Base-by-base conservation (phyloP, 2,329 filamentous ascomycete genomes). In the Alternaria ventricosa region DNA sequence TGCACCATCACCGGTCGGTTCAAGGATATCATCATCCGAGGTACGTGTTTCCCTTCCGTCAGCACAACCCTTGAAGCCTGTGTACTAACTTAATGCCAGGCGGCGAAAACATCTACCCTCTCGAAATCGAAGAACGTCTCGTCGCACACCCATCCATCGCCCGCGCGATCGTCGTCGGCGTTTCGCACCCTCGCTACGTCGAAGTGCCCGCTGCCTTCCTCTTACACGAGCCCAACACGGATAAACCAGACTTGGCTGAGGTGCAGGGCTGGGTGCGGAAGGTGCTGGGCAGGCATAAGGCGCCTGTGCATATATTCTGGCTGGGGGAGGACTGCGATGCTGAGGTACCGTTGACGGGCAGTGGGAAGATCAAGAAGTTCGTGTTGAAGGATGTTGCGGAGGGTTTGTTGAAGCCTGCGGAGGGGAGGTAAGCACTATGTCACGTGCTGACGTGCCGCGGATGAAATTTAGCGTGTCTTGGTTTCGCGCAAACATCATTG, bases 11-110 rank as follows among this genome's bases (percentile, higher is more conserved):
- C 91, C 0, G 91, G 91, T 1, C 84, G 91, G 20, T 92, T 92
- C 80, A 93, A 93, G 81, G 91, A 94, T 63, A 92, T 93, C 36
- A 92, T 93, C 61, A 93, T 93, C 64, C 84, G 91, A 71, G 91
- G 89, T 79, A 69, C 41, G 76, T 68, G 47, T 28, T 7, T n/a
- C 10, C 10, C 5, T 49, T 15, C 0, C 2, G 15, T 13, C 4
- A 6, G 4, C 6, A 25, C 20, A 53, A n/a, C 12, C n/a, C 8
- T 36, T n/a, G 13, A 23, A 7, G 0, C 20, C 9, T 25, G 3
- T 5, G 6, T 25, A 18, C 28, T 53, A 18, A 53, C 3, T 5
- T 2, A 0, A 53, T 20, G 12, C 5, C 41, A 80, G 78, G 78
- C 13, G 78, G 78, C 33, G 78, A 80, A 47, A 80, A 80, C 58